Evolutionary conservation across 1,139 yeast genomes (phyloP), one percentile per base, ranked within the genome.

Genomic region (Candida sanyaensis): DNA sequence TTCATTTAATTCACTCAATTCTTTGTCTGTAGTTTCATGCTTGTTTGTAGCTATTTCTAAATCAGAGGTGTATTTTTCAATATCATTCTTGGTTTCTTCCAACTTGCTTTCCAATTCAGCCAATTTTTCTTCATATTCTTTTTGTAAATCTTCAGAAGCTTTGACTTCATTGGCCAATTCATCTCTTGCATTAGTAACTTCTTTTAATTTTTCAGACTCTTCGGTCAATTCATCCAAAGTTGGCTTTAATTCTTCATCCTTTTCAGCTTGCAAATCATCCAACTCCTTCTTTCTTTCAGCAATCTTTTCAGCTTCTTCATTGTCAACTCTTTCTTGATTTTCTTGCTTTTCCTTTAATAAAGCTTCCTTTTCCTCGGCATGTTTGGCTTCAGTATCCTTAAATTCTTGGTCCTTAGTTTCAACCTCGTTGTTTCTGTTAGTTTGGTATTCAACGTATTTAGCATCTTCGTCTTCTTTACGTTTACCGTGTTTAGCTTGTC

Each of bases 201-300:
- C 70, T 50, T 66, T 64, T 56, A 75, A 69, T 57, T 75, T 75
- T 29, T 60, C 61, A 39, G 62, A 66, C 59, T 75, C 80, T 31
- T 56, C 64, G 47, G 61, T 64, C 56, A 75, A 73, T 52, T 73
- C 78, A 37, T 68, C 76, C 56, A 73, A 68, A 11, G 68, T 58
- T 23, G 80, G 80, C 50, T 66, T 62, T 53, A 75, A 63, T 32
- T 64, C 59, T 52, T 68, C 78, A 53, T 75, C 80, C 55, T 73
- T 71, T 54, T 75, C 75, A 1, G 68, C 68, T 59, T 78, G 81
- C 62, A 79, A 61, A 33, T 67, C 68, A 33, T 65, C 75, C 54
- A 78, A 66, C 54, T 78, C 80, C n/a, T 60, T 60, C 51, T 69
- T 67, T 55, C 81, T 73, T 26, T 67, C 69, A 32, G 60, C 55